Evolutionary conservation across 257 asterid species (phyloP).

Genomic region (Primulina eburnea): DNA sequence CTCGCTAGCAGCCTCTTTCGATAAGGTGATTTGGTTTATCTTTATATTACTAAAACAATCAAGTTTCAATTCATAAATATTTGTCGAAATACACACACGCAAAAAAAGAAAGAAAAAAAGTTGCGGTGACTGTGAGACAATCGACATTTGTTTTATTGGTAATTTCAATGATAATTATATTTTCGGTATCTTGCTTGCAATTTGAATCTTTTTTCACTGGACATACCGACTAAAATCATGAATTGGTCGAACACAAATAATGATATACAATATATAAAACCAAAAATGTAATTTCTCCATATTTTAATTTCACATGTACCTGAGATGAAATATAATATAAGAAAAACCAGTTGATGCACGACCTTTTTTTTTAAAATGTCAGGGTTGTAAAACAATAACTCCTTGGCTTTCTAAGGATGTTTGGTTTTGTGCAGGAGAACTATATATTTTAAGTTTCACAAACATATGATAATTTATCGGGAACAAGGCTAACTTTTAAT

Average conservation of each 20-base stretch:
- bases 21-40: neutral
- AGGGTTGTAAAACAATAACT: neutral
- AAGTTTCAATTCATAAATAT: neutral
- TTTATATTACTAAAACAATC: neutral
- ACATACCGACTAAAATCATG: too few species aligned
- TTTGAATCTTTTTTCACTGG: too few species aligned
- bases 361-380: conserved; percentile 14
- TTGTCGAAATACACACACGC: neutral
- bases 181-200: too few species aligned
- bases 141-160: too few species aligned
- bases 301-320: neutral
- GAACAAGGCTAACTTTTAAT: conserved; percentile 33
- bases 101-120: too few species aligned
- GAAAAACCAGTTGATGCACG: neutral
- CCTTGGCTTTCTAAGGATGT: neutral
- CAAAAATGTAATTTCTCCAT: too few species aligned
- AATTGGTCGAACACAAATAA: too few species aligned
- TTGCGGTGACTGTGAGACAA: too few species aligned
- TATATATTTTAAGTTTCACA: too few species aligned
- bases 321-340: neutral
- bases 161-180: too few species aligned
- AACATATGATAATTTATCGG: conserved; percentile 37
- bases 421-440: conserved; percentile 23
- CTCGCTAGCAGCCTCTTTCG: conserved; percentile 3
- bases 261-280: too few species aligned